Evolutionary conservation across 108 stramenopile genomes (phyloP).

Genomic region (Skeletonema marinoi): DNA sequence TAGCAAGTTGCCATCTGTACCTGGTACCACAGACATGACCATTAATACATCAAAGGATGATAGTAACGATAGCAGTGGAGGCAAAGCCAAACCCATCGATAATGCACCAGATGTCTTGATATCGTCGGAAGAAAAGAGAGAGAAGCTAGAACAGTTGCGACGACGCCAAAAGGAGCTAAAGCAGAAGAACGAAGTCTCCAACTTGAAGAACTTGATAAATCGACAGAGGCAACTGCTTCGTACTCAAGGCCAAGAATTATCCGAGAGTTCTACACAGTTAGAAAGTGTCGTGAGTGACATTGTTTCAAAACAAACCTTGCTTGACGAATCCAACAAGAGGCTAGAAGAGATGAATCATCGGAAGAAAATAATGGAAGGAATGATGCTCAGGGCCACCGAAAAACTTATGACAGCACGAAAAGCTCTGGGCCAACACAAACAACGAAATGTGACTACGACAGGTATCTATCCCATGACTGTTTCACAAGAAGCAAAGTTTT

Average conservation of each 20-base stretch:
- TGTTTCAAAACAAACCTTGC: constrained; percentile 32
- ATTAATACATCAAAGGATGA: neutral
- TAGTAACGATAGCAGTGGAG: neutral
- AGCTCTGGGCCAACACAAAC: constrained; percentile 26
- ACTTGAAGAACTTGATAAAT: constrained; percentile 31
- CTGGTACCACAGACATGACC: neutral
- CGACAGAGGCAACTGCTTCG: constrained; percentile 36
- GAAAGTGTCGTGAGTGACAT: constrained; percentile 25
- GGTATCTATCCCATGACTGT: neutral
- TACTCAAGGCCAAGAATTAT: constrained; percentile 24
- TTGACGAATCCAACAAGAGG: constrained; percentile 27
- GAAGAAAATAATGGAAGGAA: constrained; percentile 42
- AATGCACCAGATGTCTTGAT: neutral
- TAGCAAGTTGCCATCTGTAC: neutral
- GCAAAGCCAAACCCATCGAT: neutral
- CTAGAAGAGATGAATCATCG: constrained; percentile 43
- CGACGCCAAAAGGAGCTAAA: constrained; percentile 46
- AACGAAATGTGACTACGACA: neutral
- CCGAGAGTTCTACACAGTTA: constrained; percentile 34
- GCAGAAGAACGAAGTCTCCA: constrained; percentile 36
- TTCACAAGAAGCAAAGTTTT: neutral
- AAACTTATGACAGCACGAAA: constrained; percentile 42
- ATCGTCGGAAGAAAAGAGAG: neutral
- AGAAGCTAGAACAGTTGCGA: constrained; percentile 25
- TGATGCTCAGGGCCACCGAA: constrained; percentile 41